phyloP scores from a whole-genome alignment of 495 filamentous ascomycete genomes.

The Penicillium angulare region DNA sequence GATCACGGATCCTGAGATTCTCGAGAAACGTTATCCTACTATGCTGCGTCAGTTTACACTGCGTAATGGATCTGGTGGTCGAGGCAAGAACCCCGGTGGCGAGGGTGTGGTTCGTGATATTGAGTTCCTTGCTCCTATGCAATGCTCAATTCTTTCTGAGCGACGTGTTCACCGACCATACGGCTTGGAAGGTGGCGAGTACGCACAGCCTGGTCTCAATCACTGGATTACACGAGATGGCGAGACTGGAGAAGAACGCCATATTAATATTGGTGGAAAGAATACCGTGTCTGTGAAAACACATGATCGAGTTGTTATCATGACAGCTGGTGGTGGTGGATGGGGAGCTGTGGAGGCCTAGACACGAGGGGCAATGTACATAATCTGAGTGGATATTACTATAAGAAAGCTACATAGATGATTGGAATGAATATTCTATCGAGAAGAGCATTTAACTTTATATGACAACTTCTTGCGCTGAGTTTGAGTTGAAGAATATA shows the following conservation, averaged over 20 bases:
- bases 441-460: too few relatives aligned
- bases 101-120: conserved; percentile 93
- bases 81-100: conserved; percentile 76
- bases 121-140: conserved; percentile 86
- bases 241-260: conserved; percentile 56
- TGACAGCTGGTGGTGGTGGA: conserved; percentile 55
- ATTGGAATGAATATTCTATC: too few relatives aligned
- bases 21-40: conserved; percentile 91
- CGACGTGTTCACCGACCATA: conserved; percentile 85
- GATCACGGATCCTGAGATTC: conserved; percentile 94
- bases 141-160: conserved; percentile 87
- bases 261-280: conserved; percentile 87
- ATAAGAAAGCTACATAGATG: too few relatives aligned
- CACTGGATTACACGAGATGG: conserved; percentile 73
- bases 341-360: neutral
- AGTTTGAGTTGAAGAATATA: too few relatives aligned
- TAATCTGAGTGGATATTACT: too few relatives aligned
- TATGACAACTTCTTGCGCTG: too few relatives aligned
- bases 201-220: conserved; percentile 77
- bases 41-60: conserved; percentile 81
- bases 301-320: conserved; percentile 84
- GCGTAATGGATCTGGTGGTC: conserved; percentile 63
- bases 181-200: conserved; percentile 82
- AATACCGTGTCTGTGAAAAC: conserved; percentile 84
- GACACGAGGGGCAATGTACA: neutral